Percentiles rank a stretch among this genome's conserved stretches.
phyloP scores from a whole-genome alignment of 148 eudicot genomes.

The Silene uniflora region DNA sequence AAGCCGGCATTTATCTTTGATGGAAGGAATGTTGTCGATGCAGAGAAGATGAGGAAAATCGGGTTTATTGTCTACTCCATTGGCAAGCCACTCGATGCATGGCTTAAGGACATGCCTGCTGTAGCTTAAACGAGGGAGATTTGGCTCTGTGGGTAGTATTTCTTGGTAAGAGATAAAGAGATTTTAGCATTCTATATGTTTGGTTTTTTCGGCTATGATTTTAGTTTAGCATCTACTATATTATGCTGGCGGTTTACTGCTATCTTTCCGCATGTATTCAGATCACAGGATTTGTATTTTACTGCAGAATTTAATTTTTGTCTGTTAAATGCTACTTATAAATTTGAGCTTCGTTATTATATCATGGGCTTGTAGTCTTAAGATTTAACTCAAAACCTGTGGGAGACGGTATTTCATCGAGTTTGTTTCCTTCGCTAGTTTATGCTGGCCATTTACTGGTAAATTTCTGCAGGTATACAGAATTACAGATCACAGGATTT shows the following conservation, averaged over 20 bases:
- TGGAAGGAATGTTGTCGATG: slow-evolving; percentile 61
- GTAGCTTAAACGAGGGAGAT: slow-evolving; percentile 32
- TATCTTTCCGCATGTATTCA: slow-evolving; percentile 8
- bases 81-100: slow-evolving; percentile 67
- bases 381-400: too few species aligned
- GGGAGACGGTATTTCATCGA: too few species aligned
- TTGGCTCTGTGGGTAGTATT: slow-evolving; percentile 1
- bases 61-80: slow-evolving; percentile 75
- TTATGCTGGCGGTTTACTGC: too few species aligned
- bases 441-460: too few species aligned
- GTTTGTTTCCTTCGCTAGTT: too few species aligned
- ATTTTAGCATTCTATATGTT: slow-evolving; percentile 14
- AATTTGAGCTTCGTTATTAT: neutral
- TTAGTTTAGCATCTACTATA: neutral
- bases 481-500: too few species aligned
- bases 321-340: slow-evolving; percentile 15
- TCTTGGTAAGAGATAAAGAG: slow-evolving; percentile 10
- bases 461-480: too few species aligned
- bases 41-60: slow-evolving; percentile 50
- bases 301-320: slow-evolving; percentile 23
- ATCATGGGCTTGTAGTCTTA: too few species aligned
- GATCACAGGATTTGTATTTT: slow-evolving; percentile 19
- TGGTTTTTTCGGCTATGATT: slow-evolving; percentile 7
- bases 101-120: slow-evolving; percentile 71
- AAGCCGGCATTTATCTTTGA: slow-evolving; percentile 72